A percentile compares a stretch with the other conserved stretches of the same genome.
Conservation (phyloP, 2,329 filamentous ascomycete species). For the Dactylellina cionopaga region DNA sequence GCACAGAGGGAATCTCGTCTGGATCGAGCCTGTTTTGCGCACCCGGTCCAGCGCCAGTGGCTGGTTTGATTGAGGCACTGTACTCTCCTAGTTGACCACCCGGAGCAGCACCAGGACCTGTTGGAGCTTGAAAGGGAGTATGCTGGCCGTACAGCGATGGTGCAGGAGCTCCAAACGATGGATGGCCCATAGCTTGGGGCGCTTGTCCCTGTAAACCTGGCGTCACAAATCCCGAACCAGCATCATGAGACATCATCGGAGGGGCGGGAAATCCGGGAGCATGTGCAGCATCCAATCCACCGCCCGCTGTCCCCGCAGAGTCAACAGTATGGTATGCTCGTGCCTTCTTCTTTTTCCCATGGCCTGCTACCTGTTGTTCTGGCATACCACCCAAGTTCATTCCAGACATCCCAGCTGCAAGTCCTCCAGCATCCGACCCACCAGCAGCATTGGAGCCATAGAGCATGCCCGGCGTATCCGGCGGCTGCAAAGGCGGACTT, state of each 20-base stretch:
- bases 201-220: constrained; percentile 38
- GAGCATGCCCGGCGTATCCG: constrained; percentile 52
- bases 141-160: constrained; percentile 60
- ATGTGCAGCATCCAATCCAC: constrained; percentile 65
- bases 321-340: constrained; percentile 92
- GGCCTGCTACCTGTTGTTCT: constrained; percentile 64
- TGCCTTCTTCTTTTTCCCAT: constrained; percentile 83
- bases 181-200: constrained; percentile 58
- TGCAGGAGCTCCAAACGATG: constrained; percentile 65
- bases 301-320: constrained; percentile 67
- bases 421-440: constrained; percentile 54
- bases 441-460: constrained; percentile 36
- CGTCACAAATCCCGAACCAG: constrained; percentile 39
- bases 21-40: constrained; percentile 81
- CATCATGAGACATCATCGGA: constrained; percentile 42
- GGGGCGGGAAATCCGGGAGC: constrained; percentile 56
- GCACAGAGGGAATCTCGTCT: constrained; percentile 92
- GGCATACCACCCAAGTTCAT: constrained; percentile 72
- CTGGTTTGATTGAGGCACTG: constrained; percentile 58
- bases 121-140: constrained; percentile 52
- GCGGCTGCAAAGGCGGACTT: constrained; percentile 58
- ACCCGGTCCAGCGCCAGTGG: constrained; percentile 67
- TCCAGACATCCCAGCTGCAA: constrained; percentile 61
- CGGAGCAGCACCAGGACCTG: constrained; percentile 61
- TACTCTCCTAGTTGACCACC: constrained; percentile 56